Conservation (phyloP, 2,329 filamentous ascomycete genomes). For the Stachybotrys chlorohalonatus region DNA sequence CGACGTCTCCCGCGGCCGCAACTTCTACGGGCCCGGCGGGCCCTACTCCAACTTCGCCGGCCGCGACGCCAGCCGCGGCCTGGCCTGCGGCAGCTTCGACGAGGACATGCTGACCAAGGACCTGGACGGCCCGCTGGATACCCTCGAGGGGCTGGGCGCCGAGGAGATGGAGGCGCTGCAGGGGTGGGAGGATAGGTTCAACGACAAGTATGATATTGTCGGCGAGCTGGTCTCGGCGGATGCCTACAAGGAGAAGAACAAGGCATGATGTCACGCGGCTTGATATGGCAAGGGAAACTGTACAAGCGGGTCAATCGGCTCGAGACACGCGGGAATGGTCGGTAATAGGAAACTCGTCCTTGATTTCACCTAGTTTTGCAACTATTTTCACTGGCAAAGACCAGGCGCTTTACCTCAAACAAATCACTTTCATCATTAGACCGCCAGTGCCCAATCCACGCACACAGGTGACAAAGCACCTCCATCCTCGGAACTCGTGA, state of each 20-base stretch:
- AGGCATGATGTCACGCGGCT: not conserved
- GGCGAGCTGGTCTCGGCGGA: constrained; percentile 63
- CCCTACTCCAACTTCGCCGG: constrained; percentile 96
- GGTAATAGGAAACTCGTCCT: no score
- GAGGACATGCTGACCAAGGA: constrained; percentile 92
- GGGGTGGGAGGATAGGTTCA: constrained; percentile 91
- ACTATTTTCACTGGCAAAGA: no score
- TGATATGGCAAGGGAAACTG: no score
- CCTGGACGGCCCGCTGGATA: constrained; percentile 73
- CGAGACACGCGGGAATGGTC: no score
- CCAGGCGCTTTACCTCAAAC: no score
- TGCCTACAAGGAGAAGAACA: constrained; percentile 20
- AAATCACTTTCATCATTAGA: no score
- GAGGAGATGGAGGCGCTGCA: constrained; percentile 77
- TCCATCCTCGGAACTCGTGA: not conserved
- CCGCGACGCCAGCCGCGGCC: constrained; percentile 76
- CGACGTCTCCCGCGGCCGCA: constrained; percentile 76
- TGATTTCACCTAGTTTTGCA: no score
- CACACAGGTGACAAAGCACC: no score
- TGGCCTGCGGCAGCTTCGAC: constrained; percentile 90
- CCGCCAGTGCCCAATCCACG: no score
- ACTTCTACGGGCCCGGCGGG: constrained; percentile 94
- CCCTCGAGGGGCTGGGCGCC: constrained; percentile 57
- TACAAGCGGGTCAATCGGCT: no score
- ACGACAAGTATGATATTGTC: constrained; percentile 91